Evolutionary conservation across 352 stramenopile species (phyloP), one percentile per base, ranked within the genome.

Genomic region (Phytophthora aleatoria): DNA sequence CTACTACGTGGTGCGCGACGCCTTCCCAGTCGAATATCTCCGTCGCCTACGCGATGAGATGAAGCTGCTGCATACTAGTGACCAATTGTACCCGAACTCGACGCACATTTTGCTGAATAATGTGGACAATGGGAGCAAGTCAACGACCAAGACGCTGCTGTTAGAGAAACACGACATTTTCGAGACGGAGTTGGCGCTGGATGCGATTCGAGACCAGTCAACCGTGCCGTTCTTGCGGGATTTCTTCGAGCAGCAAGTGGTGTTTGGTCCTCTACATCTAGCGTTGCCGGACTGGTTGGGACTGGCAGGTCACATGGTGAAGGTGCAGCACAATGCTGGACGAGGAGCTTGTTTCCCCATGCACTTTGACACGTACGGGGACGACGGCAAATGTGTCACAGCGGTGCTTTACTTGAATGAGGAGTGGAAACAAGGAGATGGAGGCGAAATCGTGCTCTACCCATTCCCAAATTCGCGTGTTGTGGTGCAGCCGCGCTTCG

Each of bases 351-450:
- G 87, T 64, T 96, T 96, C 55, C 89, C 89, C 0, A 76, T 91
- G 71, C 89, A 96, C 54, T 95, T 92, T 43, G 89, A 96, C 65
- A 85, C 87, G 35, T 92, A 91, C 52, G 87, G 86, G 1, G 79
- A 90, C 64, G 83, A 92, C 44, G 83, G 83, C 68, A 95, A 94
- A 69, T 90, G 82, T 51, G 60, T 96, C 53, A 96, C 86, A 1
- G 85, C 81, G 3, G 81, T 96, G 48, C 57, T 96, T 12, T 96
- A 96, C 64, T 71, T 96, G 50, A 96, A 95, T 58, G 83, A 91
- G 2, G 16, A 76, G 8, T 96, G 89, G 89, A n/a, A 64, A 11
- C 38, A 74, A 20, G 83, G 74, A 31, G 76, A 96, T 54, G 85
- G 86, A 35, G 89, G 87, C 8, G 89, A 96, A 56, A 76, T 96